Evolutionary conservation across 2,329 filamentous ascomycete species (phyloP), one percentile per base, ranked within the genome.

Genomic region (Microsporum audouinii): DNA sequence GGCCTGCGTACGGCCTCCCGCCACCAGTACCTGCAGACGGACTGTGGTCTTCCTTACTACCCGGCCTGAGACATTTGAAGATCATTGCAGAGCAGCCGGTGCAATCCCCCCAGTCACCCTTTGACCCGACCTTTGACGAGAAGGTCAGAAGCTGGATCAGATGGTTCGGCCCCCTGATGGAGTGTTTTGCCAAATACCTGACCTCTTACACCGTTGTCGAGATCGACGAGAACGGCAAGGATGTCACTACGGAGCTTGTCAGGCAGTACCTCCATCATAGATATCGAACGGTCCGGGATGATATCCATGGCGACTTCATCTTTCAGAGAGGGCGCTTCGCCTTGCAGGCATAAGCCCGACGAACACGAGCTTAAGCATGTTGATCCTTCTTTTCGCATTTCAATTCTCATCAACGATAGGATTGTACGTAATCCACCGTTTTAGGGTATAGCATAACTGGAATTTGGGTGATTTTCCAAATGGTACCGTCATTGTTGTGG

Each of bases 161-260:
- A 2, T 55, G 49, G 49, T 55, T 55, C 7, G 49, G 49, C 3
- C 49, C 14, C 14, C 3, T 55, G 31, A 55, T 55, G 49, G 49
- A 55, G 49, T 55, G 49, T 17, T 55, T 55, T 17, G 49, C 49
- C 14, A 55, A 55, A 23, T 55, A 55, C n/a, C 14, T 55, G 49
- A 55, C 49, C 0, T 55, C 49, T 17, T 55, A 36, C 5, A 55
- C 49, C 49, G 33, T 55, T 5, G 49, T 55, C 1, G 49, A 55
- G 31, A 31, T 55, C 5, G 49, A 55, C 31, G 49, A 55, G 49
- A 23, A 55, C 10, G 49, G 49, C 12, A 55, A 55, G 31, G 49
- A 55, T 5, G 33, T 29, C 31, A 55, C 49, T 31, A 55, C 33
- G 14, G 49, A 55, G 49, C 49, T 55, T 23, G 49, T 55, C 14